A percentile compares a stretch with the other conserved stretches of the same genome.
These are phyloP conservation scores for Phialemonium atrogriseum DNA, from an alignment of 2,329 filamentous ascomycete species.

Conservation along the genomic window DNA sequence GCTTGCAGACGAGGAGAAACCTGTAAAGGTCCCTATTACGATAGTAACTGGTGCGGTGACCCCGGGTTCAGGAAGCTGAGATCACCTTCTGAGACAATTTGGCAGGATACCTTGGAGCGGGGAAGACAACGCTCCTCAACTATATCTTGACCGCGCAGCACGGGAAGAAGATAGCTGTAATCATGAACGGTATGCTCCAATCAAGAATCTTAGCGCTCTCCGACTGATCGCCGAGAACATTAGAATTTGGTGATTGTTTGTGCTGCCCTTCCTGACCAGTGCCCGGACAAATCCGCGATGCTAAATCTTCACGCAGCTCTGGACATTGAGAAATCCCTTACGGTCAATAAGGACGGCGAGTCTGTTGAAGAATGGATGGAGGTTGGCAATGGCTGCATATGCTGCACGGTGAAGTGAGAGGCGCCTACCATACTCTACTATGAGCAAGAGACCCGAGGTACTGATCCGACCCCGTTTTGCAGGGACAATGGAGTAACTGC, in stretches of 20 bases:
- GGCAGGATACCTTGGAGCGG: conserved; percentile 83
- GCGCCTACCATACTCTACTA: no score
- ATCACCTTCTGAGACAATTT: no score
- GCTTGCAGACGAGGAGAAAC: conserved; percentile 38
- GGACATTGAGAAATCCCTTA: conserved; percentile 94
- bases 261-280: no score
- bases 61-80: not conserved
- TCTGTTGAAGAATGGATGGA: conserved; percentile 92
- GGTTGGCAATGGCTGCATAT: conserved; percentile 93
- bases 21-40: conserved; percentile 69
- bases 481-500: conserved; percentile 90
- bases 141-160: conserved; percentile 93
- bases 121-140: conserved; percentile 91
- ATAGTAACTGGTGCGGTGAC: conserved; percentile 62
- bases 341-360: conserved; percentile 75
- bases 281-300: no score
- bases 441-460: no score
- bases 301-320: conserved; percentile 61
- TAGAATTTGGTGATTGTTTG: conserved; percentile 20
- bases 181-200: no score
- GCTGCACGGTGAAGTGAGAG: conserved; percentile 90
- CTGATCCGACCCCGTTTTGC: not conserved
- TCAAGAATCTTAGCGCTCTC: no score
- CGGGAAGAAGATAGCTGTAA: conserved; percentile 96
- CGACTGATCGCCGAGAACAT: not conserved